phyloP scores from a whole-genome alignment of 148 eudicot genomes.

The Vaccinium corymbosum region DNA sequence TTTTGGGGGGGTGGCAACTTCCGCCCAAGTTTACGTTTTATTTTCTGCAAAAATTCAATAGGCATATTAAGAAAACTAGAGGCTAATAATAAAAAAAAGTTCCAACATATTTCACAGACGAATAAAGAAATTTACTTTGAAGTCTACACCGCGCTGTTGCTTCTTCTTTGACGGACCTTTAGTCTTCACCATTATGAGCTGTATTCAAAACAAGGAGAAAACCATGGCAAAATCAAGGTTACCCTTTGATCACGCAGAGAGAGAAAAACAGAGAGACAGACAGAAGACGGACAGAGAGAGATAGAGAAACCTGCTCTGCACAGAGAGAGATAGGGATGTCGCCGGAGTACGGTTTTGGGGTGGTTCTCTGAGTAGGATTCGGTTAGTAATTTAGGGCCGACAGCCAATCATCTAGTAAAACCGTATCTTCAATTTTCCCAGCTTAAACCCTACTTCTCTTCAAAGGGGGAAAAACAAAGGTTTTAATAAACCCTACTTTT shows the following conservation, averaged over 20 bases:
- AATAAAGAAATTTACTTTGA: conserved; percentile 39
- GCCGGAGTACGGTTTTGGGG: background rate
- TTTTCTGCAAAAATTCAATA: conserved; percentile 50
- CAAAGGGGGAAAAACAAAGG: too few species aligned
- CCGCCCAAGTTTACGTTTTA: conserved; percentile 74
- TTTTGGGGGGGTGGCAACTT: conserved; percentile 88
- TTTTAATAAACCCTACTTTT: too few species aligned
- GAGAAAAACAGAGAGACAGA: background rate
- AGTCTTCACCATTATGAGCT: conserved; percentile 40
- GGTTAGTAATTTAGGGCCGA: background rate
- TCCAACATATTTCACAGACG: background rate
- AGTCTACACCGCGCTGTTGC: conserved; percentile 55
- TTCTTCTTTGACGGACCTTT: conserved; percentile 55
- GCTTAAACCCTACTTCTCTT: too few species aligned
- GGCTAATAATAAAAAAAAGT: background rate
- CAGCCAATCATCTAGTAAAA: background rate
- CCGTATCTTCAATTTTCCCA: too few species aligned
- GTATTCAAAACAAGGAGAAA: background rate
- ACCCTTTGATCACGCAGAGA: background rate
- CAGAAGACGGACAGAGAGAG: too few species aligned
- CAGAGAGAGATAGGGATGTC: too few species aligned
- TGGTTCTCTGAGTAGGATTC: background rate
- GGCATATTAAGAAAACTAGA: background rate
- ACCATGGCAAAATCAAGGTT: background rate
- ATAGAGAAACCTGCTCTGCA: background rate